Evolutionary conservation across 148 eudicot species (phyloP).

Genomic region (Vaccinium myrtillus): DNA sequence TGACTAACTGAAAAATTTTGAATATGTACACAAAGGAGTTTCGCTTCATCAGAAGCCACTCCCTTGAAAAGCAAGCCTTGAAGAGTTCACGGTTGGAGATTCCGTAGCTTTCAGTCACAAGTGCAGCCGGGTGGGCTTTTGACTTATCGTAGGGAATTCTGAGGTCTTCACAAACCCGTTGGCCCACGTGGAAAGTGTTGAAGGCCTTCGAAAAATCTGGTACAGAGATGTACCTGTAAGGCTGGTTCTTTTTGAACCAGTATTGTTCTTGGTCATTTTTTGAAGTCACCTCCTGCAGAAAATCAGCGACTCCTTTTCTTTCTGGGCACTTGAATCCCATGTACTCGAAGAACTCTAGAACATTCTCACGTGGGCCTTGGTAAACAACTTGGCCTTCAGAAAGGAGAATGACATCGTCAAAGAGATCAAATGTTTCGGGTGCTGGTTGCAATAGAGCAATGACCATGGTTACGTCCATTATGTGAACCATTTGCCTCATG

Average conservation of each 20-base stretch:
- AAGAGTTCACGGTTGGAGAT: slow-evolving; percentile 32
- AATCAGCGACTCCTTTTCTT: neutral
- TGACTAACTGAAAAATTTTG: slow-evolving; percentile 34
- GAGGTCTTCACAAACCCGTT: slow-evolving; percentile 23
- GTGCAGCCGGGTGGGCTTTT: slow-evolving; percentile 33
- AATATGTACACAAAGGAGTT: slow-evolving; percentile 33
- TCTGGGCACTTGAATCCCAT: slow-evolving; percentile 1
- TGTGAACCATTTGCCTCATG: slow-evolving; percentile 38
- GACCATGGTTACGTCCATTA: slow-evolving; percentile 31
- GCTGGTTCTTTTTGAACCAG: slow-evolving; percentile 22
- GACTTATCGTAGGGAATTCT: slow-evolving; percentile 32
- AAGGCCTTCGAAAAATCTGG: slow-evolving; percentile 32
- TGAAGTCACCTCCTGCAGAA: neutral
- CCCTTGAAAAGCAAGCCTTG: slow-evolving; percentile 37
- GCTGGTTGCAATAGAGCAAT: slow-evolving; percentile 41
- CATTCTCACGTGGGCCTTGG: slow-evolving; percentile 34
- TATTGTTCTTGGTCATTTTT: too few species aligned
- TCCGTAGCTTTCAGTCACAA: slow-evolving; percentile 35
- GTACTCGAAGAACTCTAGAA: neutral
- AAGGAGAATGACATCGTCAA: slow-evolving; percentile 33
- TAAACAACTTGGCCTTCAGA: slow-evolving; percentile 33
- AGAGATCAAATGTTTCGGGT: slow-evolving; percentile 40
- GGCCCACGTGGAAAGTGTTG: slow-evolving; percentile 28
- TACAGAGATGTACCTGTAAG: slow-evolving; percentile 29
- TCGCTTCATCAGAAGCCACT: slow-evolving; percentile 40